Base-by-base conservation (phyloP, 2,329 filamentous ascomycete species). In the Diaporthe velutina region DNA sequence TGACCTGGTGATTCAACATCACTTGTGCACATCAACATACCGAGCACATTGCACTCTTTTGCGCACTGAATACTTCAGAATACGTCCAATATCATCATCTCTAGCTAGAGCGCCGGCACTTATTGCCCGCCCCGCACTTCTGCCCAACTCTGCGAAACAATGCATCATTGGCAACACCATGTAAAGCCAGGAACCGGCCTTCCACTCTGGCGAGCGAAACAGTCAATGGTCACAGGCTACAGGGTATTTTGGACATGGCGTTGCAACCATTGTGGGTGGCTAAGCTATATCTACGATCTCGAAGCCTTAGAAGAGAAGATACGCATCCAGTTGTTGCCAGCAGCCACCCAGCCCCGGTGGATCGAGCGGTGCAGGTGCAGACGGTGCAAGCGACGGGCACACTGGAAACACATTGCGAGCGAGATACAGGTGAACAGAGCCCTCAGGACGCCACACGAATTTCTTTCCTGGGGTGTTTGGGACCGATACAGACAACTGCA, bases 341-440 rank as follows among this genome's bases (percentile, higher is more conserved):
- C 19, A 6, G n/a, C n/a, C n/a, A n/a, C n/a, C n/a, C n/a, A n/a
- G n/a, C n/a, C n/a, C n/a, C n/a, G n/a, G n/a, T 4, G 7, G 4
- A 3, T 0, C 33, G 19, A 38, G 17, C 8, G 3, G n/a, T 19
- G 22, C n/a, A 1, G 4, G 33, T 60, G 57, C 13, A 0, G 1
- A 1, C 13, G 19, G 6, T 42, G 58, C 38, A 2, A 4, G 6
- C 2, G 1, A 2, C 2, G 4, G 9, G 35, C 58, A 1, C 17
- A 17, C 6, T 61, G 58, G 58, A n/a, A 12, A 2, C 58, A 61
- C 8, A 19, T 42, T 10, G 6, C 22, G 13, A 61, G 58, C 58
- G 38, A 61, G 33, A 28, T 61, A 10, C 58, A 28, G 4, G 58
- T 61, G 38, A 61, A 61, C 35, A 61, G n/a, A 13, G 58, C 58